These are phyloP conservation scores for Garcia nutans DNA, from an alignment of 345 rosid genomes.

Conservation along the genomic window DNA sequence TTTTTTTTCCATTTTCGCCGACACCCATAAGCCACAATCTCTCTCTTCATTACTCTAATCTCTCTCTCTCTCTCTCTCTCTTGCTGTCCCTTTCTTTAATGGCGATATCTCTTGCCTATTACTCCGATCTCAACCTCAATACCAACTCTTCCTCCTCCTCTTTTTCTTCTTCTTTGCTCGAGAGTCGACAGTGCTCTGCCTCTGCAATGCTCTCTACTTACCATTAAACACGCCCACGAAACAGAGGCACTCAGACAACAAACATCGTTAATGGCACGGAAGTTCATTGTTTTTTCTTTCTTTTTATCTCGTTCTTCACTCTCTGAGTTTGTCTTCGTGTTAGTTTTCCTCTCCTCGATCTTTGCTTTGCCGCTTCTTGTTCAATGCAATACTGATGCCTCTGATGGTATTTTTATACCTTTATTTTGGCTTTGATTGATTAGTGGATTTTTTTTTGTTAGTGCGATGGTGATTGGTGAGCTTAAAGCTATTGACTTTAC, in stretches of 20 bases:
- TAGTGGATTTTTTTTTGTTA: not conserved
- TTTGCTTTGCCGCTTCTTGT: conserved; percentile 24
- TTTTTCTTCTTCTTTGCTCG: conserved; percentile 23
- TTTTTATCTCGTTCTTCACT: conserved; percentile 14
- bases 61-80: conserved; percentile 41
- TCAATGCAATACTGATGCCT: conserved; percentile 40
- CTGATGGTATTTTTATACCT: conserved; percentile 32
- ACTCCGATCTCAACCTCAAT: conserved; percentile 24
- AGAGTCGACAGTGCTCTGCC: conserved; percentile 14
- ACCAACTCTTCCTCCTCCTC: conserved; percentile 13
- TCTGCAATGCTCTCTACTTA: conserved; percentile 22
- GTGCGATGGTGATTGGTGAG: conserved; percentile 14
- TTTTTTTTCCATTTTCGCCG: conserved; percentile 33
- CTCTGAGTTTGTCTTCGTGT: conserved; percentile 14
- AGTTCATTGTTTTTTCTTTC: conserved; percentile 3
- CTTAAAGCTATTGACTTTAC: conserved; percentile 9
- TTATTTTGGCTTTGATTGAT: not conserved
- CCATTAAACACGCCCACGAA: conserved; percentile 10
- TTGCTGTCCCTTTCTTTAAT: conserved; percentile 42
- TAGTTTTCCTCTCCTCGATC: conserved; percentile 19
- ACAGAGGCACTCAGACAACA: not conserved
- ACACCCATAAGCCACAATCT: conserved; percentile 23
- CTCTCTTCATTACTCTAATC: conserved; percentile 36
- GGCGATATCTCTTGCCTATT: conserved; percentile 38
- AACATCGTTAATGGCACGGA: conserved; percentile 17